Evolutionary conservation across 192 early-diverging fungal genomes (phyloP), one percentile per base, ranked within the genome.

Genomic region (Obelidium mucronatum): DNA sequence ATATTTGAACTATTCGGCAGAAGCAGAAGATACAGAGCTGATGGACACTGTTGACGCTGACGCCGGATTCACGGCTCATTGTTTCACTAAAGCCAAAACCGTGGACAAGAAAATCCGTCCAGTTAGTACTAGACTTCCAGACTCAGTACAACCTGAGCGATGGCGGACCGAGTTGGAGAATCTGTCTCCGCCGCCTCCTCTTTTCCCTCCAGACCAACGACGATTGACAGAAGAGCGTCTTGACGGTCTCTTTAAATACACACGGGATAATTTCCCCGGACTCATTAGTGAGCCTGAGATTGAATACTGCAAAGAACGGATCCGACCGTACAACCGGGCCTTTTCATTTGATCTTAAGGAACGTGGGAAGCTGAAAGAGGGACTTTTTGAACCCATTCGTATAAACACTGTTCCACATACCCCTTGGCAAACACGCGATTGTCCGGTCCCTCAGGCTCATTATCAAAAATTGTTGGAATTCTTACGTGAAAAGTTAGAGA

Each of bases 371-470:
- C 5, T 64, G 62, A 64, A 64, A 11, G 62, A 64, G 62, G 62
- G 5, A 39, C 6, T 37, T 1, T 36, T 64, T 36, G 1, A 64
- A 39, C 62, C 37, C 8, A 33, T 64, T 1, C 2, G 37, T 6
- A 64, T 64, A 15, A 28, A 64, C 26, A 64, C 62, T 4, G 35
- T 64, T 2, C 62, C 62, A 2, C 62, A 64, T 3, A 36, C 36
- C 31, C 61, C 61, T 17, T 64, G 61, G 61, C 30, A 64, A 15
- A 15, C 13, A 5, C 56, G 30, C 4, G 56, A 58, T 5, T 24
- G 30, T 24, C 56, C 56, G 30, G 24, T 58, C 30, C 56, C 56
- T 4, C 56, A 5, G 24, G 56, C 56, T 5, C 56, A 58, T 58
- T 58, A 15, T 31, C 56, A 5, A 24, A 58, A 58, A 31, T 31